Evolutionary conservation across 805 yeast species (phyloP).

Genomic region (Danielia oregonensis): DNA sequence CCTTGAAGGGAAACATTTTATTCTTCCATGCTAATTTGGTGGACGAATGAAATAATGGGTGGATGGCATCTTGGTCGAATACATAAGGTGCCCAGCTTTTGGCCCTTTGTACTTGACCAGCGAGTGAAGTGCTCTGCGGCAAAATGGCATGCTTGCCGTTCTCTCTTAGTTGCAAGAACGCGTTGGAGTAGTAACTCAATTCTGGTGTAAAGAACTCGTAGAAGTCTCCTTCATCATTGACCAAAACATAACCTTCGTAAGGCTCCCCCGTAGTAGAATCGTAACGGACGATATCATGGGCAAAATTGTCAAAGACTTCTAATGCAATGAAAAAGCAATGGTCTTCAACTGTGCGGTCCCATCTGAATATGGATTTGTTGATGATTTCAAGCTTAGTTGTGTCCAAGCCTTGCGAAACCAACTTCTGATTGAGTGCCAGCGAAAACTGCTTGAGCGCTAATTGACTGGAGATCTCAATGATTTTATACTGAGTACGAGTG

Average conservation of each 20-base stretch:
- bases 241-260: slow-evolving; percentile 70
- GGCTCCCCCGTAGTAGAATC: slow-evolving; percentile 66
- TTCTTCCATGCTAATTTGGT: slow-evolving; percentile 42
- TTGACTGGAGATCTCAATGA: slow-evolving; percentile 66
- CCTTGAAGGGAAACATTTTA: slow-evolving; percentile 60
- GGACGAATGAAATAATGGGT: slow-evolving; percentile 58
- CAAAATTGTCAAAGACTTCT: slow-evolving; percentile 80
- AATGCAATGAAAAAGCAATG: slow-evolving; percentile 77
- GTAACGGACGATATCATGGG: slow-evolving; percentile 78
- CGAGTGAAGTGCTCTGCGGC: slow-evolving; percentile 17
- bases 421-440: slow-evolving; percentile 31
- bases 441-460: slow-evolving; percentile 55
- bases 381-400: slow-evolving; percentile 56
- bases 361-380: slow-evolving; percentile 72
- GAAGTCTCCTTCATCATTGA: slow-evolving; percentile 72
- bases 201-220: slow-evolving; percentile 67
- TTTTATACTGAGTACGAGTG: slow-evolving; percentile 59
- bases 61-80: slow-evolving; percentile 34
- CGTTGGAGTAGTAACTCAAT: slow-evolving; percentile 52
- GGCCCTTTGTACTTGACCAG: slow-evolving; percentile 23
- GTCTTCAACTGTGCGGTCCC: slow-evolving; percentile 56
- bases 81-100: slow-evolving; percentile 28
- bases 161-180: slow-evolving; percentile 55
- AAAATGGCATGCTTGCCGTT: slow-evolving; percentile 39
- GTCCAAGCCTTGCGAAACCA: slow-evolving; percentile 44